Evolutionary conservation across 495 filamentous ascomycete species (phyloP).

Genomic region (Daldinia grandis): DNA sequence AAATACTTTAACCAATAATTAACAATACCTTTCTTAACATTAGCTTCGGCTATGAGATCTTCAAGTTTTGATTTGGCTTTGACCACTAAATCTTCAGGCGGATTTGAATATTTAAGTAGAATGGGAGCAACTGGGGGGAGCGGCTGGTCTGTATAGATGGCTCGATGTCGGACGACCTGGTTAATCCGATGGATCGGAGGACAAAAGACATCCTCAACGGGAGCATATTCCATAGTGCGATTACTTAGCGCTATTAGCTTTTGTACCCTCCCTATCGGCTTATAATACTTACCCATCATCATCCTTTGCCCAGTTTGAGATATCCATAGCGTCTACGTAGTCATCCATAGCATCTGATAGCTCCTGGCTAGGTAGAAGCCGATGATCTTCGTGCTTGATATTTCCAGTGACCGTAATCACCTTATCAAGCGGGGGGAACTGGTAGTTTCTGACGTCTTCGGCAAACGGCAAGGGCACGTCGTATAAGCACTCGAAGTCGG

Average conservation of each 20-base stretch:
- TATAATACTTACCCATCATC: conserved; percentile 71
- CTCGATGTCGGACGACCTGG: conserved; percentile 82
- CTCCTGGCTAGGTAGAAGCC: conserved; percentile 80
- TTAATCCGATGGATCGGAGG: conserved; percentile 91
- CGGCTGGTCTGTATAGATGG: conserved; percentile 74
- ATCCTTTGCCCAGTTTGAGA: conserved; percentile 64
- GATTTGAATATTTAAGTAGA: conserved; percentile 76
- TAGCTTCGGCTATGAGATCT: conserved; percentile 70
- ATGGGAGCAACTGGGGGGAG: conserved; percentile 72
- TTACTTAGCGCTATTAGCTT: conserved; percentile 61
- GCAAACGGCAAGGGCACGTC: conserved; percentile 94
- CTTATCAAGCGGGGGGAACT: conserved; percentile 88
- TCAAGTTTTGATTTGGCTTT: conserved; percentile 66
- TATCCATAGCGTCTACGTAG: conserved; percentile 94
- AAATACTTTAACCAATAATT: background rate
- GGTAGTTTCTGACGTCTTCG: conserved; percentile 88
- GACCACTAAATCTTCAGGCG: conserved; percentile 70
- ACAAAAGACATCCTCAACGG: conserved; percentile 86
- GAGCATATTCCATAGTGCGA: conserved; percentile 69
- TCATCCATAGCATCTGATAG: conserved; percentile 82
- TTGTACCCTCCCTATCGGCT: background rate
- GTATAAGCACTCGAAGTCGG: conserved; percentile 85
- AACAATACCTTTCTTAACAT: conserved; percentile 82
- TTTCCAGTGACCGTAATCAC: conserved; percentile 92
- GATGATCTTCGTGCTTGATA: conserved; percentile 75